phyloP scores from a whole-genome alignment of 176 grass and related monocot species.

The Aegilops bicornis region DNA sequence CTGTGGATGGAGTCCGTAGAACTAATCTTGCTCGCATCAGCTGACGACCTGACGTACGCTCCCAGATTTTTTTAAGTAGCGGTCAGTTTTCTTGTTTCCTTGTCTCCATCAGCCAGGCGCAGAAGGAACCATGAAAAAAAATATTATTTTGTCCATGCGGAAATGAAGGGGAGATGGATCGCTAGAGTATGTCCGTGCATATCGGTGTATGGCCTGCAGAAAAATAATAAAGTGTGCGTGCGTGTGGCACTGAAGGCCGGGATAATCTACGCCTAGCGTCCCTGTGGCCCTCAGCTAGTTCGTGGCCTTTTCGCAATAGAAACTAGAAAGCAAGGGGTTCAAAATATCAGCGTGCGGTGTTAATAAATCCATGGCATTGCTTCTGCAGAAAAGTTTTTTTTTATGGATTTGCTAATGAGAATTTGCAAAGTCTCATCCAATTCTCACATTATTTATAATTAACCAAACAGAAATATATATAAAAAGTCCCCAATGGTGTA shows the following conservation, averaged over 20 bases:
- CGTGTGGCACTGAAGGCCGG: not conserved
- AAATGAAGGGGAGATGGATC: not conserved
- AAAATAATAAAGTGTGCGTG: slow-evolving; percentile 21
- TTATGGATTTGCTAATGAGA: too few relatives aligned
- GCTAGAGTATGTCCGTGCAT: not conserved
- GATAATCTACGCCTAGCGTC: slow-evolving; percentile 13
- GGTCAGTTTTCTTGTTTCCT: not conserved
- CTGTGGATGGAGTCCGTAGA: too few relatives aligned
- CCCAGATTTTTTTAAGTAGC: not conserved
- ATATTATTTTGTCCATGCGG: not conserved
- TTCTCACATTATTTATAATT: too few relatives aligned
- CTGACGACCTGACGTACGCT: not conserved
- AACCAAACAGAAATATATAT: too few relatives aligned
- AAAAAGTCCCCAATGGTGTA: too few relatives aligned
- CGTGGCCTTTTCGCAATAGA: not conserved
- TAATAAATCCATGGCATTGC: not conserved
- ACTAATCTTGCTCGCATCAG: too few relatives aligned
- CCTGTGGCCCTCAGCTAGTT: not conserved
- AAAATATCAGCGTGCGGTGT: not conserved
- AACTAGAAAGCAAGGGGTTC: not conserved
- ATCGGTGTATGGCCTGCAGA: slow-evolving; percentile 6
- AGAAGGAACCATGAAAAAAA: not conserved
- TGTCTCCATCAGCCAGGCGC: slow-evolving; percentile 21
- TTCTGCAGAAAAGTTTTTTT: not conserved
- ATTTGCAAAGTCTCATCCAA: too few relatives aligned